phyloP scores from a whole-genome alignment of 2,329 filamentous ascomycete genomes.

The Fusarium nurragi region DNA sequence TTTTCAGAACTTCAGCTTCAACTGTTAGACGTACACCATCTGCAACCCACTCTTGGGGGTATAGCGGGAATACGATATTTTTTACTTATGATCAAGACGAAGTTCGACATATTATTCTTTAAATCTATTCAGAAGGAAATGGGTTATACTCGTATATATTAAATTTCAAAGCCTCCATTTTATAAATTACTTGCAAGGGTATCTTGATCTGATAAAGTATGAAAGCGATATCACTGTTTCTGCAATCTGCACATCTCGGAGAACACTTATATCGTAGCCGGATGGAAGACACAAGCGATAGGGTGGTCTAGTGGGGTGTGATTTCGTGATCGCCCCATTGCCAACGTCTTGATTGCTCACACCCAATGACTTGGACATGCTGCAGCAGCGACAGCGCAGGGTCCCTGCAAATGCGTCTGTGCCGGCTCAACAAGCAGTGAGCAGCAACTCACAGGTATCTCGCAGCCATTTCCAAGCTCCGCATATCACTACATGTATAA shows the following conservation, averaged over 20 bases:
- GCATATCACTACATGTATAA: no score
- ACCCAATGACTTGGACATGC: constrained; percentile 23
- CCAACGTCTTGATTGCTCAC: constrained; percentile 5
- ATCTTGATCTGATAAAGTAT: no score
- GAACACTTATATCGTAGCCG: background rate
- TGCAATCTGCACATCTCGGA: no score
- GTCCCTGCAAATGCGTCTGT: background rate
- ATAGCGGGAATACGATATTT: no score
- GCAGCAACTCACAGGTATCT: background rate
- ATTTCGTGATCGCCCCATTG: constrained; percentile 14
- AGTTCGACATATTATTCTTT: no score
- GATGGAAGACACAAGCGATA: background rate
- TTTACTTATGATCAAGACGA: no score
- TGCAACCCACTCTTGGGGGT: background rate
- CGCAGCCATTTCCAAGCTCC: background rate
- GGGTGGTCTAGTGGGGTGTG: constrained; percentile 1
- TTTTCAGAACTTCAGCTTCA: background rate
- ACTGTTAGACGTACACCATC: background rate
- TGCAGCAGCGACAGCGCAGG: background rate
- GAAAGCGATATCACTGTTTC: no score
- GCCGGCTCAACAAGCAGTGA: background rate
- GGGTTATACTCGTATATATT: no score
- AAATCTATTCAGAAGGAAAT: no score
- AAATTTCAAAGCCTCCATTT: no score
- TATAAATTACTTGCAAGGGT: no score